Percentiles rank a stretch among this genome's conserved stretches.
Conservation (phyloP, 768 basidiomycete species). For the Pulveroboletus frians region DNA sequence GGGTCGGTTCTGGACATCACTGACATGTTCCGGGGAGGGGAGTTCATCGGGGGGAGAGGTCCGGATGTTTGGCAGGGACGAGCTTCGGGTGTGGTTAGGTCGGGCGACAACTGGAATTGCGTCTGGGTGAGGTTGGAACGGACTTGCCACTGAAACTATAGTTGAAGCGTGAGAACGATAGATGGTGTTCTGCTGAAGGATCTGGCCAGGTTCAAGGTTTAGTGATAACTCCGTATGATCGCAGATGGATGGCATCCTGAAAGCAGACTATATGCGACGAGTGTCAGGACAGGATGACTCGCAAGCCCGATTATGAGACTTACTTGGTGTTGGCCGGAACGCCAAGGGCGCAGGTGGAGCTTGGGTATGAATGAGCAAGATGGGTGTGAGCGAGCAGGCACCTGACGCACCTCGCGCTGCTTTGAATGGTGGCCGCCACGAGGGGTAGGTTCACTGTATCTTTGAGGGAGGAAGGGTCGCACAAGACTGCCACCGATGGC, state of each 20-base stretch:
- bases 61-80: slow-evolving; percentile 9
- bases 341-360: slow-evolving; percentile 10
- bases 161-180: slow-evolving; percentile 8
- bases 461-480: slow-evolving; percentile 8
- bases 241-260: neutral
- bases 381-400: neutral
- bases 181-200: slow-evolving; percentile 38
- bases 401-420: slow-evolving; percentile 20
- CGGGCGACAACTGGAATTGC: neutral
- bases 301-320: slow-evolving; percentile 1
- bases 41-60: neutral
- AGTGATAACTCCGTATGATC: slow-evolving; percentile 37
- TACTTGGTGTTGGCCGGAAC: slow-evolving; percentile 15
- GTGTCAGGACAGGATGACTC: slow-evolving; percentile 8
- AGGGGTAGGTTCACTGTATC: neutral
- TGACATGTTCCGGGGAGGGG: neutral
- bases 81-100: slow-evolving; percentile 10
- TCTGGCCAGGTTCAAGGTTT: slow-evolving; percentile 51
- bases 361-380: slow-evolving; percentile 12
- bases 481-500: slow-evolving; percentile 36
- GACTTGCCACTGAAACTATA: slow-evolving; percentile 1
- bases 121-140: slow-evolving; percentile 3
- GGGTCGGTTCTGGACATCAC: slow-evolving; percentile 1
- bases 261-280: slow-evolving; percentile 7
- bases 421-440: slow-evolving; percentile 5